Base-by-base conservation (phyloP, 805 yeast genomes). In the Barnettozyma sucrosica region DNA sequence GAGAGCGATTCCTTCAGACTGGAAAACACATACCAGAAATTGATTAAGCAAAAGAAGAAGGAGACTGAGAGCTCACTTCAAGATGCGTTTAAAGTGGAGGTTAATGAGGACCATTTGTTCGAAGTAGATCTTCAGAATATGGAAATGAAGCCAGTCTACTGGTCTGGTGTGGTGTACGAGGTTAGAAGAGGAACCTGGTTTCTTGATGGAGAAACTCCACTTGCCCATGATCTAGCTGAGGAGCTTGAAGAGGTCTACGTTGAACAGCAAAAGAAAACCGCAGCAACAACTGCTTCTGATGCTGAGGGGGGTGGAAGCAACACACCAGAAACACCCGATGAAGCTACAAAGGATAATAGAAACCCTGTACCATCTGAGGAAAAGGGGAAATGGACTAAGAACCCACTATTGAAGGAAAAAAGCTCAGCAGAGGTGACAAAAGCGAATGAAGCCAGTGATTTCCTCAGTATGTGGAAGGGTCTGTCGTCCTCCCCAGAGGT, bases 141-240 rank as follows among this genome's bases (percentile, higher is more conserved):
- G 64, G 73, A 72, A 43, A 63, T 90, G 56, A 54, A 66, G 3
- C 95, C 98, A 0, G 75, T 82, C 0, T 92, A 81, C 62, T 92
- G 97, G 97, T 81, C 79, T 7, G 97, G 97, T 1, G 93, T 97
- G 0, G 67, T 70, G 0, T 92, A 81, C 60, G 89, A 86, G 50
- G 84, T 92, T 1, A 71, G 96, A 41, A 68, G 97, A 46, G 96
- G 96, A 1, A 63, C 80, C 1, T 92, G 98, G 98, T 89, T 88
- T 61, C 66, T 71, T 33, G 61, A 75, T 9, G 77, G 77, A 44
- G 79, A 79, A 1, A 57, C 58, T 5, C 95, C 95, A 0, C 65
- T 88, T 24, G 58, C 71, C 9, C 68, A 69, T 1, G 64, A 66
- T 1, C 49, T 81, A 5, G 70, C 93, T 0, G 66, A 69, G 1